Evolutionary conservation across 306 rosid species (phyloP), one percentile per base, ranked within the genome.

Genomic region (Comarum palustre): DNA sequence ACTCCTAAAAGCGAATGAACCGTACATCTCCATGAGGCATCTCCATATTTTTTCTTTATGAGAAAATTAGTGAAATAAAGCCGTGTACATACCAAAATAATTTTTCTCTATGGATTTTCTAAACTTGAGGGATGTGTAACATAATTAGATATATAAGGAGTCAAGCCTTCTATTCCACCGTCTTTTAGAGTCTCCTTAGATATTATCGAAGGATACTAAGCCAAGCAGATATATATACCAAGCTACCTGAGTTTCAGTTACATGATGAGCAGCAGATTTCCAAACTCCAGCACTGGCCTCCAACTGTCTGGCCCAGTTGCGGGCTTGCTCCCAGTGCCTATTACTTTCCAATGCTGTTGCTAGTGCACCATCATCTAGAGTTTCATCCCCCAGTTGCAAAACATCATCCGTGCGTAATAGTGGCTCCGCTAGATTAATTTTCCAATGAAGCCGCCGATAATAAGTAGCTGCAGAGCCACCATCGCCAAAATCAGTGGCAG

Each of bases 291-390:
- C 94, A 80, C 86, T 84, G 86, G 92, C 90, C 79, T 91, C 97
- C 87, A 93, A 80, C 77, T 91, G 98, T 81, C 83, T 91, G 82
- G 98, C 97, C 98, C 98, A 93, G 84, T 84, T 89, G 78, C 98
- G 91, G 73, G 98, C 98, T 76, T 89, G 94, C 65, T 93, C 97
- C 98, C 98, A 93, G 64, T 82, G 96, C 80, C 98, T 85, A 83
- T 88, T 93, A 69, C 88, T 83, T 82, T 87, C 92, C 57, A 91
- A 80, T 39, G 93, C 92, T 68, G 82, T 71, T 77, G 90, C 78
- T 80, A 93, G 98, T 79, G 98, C 88, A 75, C 81, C 92, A 84
- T 93, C 97, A 72, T 93, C 98, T 27, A 83, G 78, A 80, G 88
- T 83, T 80, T 93, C 96, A 54, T 86, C 77, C 45, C 88, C 97